Evolutionary conservation across 257 asterid genomes (phyloP).

Genomic region (Verbascum thapsus): DNA sequence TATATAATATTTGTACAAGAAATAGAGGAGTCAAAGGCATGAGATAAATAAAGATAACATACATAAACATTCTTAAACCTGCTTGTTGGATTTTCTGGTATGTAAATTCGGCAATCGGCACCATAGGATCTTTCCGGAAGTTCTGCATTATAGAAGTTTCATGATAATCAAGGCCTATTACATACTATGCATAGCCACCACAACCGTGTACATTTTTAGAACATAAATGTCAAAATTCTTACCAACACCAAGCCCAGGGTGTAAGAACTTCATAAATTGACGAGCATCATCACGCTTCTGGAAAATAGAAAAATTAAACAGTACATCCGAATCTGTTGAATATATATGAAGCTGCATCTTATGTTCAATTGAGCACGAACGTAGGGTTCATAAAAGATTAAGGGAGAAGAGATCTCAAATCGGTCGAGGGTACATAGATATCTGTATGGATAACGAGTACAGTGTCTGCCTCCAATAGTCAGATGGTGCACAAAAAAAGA

Average conservation of each 20-base stretch:
- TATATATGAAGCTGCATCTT: constrained; percentile 11
- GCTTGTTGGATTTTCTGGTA: constrained; percentile 84
- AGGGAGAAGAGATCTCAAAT: constrained; percentile 15
- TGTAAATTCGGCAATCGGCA: constrained; percentile 85
- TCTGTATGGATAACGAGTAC: not conserved
- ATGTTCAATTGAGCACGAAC: not conserved
- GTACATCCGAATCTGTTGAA: constrained; percentile 29
- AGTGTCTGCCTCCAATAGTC: not conserved
- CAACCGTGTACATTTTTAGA: constrained; percentile 18
- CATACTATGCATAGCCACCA: not conserved
- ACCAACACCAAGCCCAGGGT: constrained; percentile 95
- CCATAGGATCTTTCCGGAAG: constrained; percentile 98
- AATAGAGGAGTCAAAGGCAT: constrained; percentile 16
- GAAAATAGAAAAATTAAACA: constrained; percentile 25
- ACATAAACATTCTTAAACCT: constrained; percentile 99
- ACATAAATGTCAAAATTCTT: constrained; percentile 35
- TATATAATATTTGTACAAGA: constrained; percentile 14
- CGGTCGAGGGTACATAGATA: not conserved
- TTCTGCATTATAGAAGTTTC: constrained; percentile 51
- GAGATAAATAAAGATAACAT: constrained; percentile 51
- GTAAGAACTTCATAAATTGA: constrained; percentile 80
- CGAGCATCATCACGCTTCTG: constrained; percentile 95
- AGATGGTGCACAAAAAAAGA: no score
- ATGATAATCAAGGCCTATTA: not conserved
- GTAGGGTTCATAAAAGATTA: not conserved